Base-by-base conservation (phyloP, 108 stramenopile genomes). In the Mediolabrus comicus region DNA sequence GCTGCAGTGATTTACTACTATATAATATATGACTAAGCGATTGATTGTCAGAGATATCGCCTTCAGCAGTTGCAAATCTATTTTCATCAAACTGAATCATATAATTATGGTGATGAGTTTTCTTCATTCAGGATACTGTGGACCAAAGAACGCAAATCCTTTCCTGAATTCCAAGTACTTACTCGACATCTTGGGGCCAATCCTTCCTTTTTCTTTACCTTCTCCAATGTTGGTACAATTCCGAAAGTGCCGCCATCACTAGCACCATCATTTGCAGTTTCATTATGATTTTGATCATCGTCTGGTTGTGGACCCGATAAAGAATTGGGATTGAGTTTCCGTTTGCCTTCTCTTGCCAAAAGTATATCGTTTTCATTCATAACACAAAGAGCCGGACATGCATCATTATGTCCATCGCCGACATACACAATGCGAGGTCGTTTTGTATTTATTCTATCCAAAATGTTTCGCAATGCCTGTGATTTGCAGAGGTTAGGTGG, bases 1-100 rank as follows among this genome's bases (percentile, higher is more conserved):
- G 81, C 90, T 3, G 86, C 86, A 31, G 53, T 91, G 29, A 72
- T 87, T 12, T 94, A 91, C 65, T 79, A 71, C 59, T 79, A 71
- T 51, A n/a, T n/a, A n/a, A n/a, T n/a, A n/a, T n/a, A n/a, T n/a
- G n/a, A n/a, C n/a, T n/a, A n/a, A n/a, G n/a, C n/a, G n/a, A n/a
- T n/a, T n/a, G n/a, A n/a, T n/a, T n/a, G n/a, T n/a, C n/a, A n/a
- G n/a, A n/a, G n/a, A n/a, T n/a, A n/a, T n/a, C n/a, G n/a, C n/a
- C n/a, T n/a, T n/a, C n/a, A n/a, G n/a, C n/a, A n/a, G n/a, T n/a
- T n/a, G n/a, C n/a, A n/a, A n/a, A n/a, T n/a, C n/a, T n/a, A n/a
- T n/a, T n/a, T n/a, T n/a, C n/a, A n/a, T n/a, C n/a, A n/a, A n/a
- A n/a, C n/a, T n/a, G n/a, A n/a, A n/a, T n/a, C n/a, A n/a, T n/a